phyloP scores from a whole-genome alignment of 768 basidiomycete genomes.

The Pleurotus platypus region DNA sequence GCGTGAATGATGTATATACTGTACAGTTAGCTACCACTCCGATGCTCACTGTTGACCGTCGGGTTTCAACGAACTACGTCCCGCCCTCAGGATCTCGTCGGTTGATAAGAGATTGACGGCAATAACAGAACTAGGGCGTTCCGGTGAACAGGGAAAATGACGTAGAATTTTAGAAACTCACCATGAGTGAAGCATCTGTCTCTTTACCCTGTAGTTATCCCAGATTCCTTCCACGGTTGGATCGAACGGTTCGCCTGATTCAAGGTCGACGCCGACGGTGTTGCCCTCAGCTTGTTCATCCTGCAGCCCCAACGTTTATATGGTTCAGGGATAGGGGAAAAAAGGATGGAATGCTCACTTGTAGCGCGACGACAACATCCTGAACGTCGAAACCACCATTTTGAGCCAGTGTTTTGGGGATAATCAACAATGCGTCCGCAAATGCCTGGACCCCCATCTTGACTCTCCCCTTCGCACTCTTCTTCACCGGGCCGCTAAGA shows the following conservation, averaged over 20 bases:
- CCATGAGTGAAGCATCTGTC: conserved; percentile 98
- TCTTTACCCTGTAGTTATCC: conserved; percentile 99
- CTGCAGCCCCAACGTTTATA: conserved; percentile 27
- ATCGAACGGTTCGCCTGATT: conserved; percentile 95
- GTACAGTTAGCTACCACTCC: conserved; percentile 5
- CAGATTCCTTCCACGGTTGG: conserved; percentile 95
- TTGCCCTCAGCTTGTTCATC: conserved; percentile 96
- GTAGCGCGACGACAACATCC: conserved; percentile 87
- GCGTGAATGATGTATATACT: neutral
- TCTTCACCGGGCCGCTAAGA: conserved; percentile 75
- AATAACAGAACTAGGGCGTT: conserved; percentile 71
- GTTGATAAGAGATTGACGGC: conserved; percentile 93
- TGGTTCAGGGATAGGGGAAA: neutral
- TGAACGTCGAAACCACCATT: conserved; percentile 98
- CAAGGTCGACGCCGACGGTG: conserved; percentile 84
- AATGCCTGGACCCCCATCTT: conserved; percentile 98
- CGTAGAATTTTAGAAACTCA: conserved; percentile 23
- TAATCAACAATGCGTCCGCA: conserved; percentile 89
- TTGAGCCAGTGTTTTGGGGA: conserved; percentile 94
- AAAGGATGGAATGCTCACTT: conserved; percentile 42
- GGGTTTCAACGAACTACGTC: conserved; percentile 82
- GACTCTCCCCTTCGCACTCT: conserved; percentile 84
- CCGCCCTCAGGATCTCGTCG: conserved; percentile 91
- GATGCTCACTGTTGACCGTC: conserved; percentile 51
- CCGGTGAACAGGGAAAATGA: conserved; percentile 20